A percentile compares a stretch with the other conserved stretches of the same genome.
Conservation (phyloP, 1,284 basidiomycete genomes). For the Inonotus obliquus region DNA sequence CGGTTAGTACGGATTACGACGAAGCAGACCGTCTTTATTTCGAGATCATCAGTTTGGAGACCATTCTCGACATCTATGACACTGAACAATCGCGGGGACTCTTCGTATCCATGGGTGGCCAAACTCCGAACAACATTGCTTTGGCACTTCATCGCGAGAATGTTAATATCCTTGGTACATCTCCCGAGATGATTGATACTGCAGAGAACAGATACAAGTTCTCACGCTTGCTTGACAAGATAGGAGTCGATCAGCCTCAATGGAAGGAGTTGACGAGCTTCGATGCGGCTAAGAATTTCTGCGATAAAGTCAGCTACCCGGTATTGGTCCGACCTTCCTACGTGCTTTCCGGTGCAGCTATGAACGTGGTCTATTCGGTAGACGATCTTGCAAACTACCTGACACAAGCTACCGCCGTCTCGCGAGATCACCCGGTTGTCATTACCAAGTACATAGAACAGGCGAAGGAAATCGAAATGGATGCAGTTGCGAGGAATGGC, state of each 20-base stretch:
- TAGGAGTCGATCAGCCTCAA: conserved; percentile 93
- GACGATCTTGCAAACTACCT: conserved; percentile 92
- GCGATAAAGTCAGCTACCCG: conserved; percentile 89
- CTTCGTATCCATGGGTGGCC: conserved; percentile 97
- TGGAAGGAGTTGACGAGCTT: conserved; percentile 97
- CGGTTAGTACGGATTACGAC: conserved; percentile 98
- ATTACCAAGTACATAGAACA: conserved; percentile 99
- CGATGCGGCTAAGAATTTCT: conserved; percentile 85
- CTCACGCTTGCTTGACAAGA: conserved; percentile 95
- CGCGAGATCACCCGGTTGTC: conserved; percentile 95
- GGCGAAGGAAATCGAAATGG: conserved; percentile 99
- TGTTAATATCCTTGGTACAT: conserved; percentile 97
- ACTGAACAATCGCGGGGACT: conserved; percentile 85
- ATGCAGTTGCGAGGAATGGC: conserved; percentile 94
- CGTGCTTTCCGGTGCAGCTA: conserved; percentile 96
- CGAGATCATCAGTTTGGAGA: conserved; percentile 96
- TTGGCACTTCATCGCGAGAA: conserved; percentile 91
- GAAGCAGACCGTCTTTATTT: conserved; percentile 98
- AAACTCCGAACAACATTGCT: conserved; percentile 98
- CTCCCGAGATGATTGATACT: conserved; percentile 99
- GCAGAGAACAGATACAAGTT: conserved; percentile 99
- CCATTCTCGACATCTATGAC: conserved; percentile 97
- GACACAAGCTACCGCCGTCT: conserved; percentile 94
- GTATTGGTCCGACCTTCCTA: conserved; percentile 97
- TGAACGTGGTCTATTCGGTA: conserved; percentile 96